phyloP scores from a whole-genome alignment of 257 asterid species.

The Lycium ferocissimum region DNA sequence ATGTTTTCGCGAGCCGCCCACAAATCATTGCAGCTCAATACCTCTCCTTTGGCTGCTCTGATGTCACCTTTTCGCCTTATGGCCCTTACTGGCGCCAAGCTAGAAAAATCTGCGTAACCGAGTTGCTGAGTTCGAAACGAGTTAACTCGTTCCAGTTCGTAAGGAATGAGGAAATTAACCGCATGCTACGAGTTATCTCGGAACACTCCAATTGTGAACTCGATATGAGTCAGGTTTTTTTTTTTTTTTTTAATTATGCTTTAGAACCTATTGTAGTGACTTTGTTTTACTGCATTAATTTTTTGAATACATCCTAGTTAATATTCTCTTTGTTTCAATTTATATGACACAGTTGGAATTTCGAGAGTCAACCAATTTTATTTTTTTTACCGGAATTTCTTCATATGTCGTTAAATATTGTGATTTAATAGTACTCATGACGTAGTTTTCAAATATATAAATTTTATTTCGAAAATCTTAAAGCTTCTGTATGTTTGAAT shows the following conservation, averaged over 20 bases:
- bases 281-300: too few species aligned
- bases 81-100: slow-evolving; percentile 56
- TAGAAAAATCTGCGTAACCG: slow-evolving; percentile 47
- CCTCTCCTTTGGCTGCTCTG: slow-evolving; percentile 50
- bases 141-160: slow-evolving; percentile 43
- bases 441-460: too few species aligned
- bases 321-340: too few species aligned
- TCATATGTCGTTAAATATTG: too few species aligned
- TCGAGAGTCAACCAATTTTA: too few species aligned
- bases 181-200: slow-evolving; percentile 31
- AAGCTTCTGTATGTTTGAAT: too few species aligned
- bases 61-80: slow-evolving; percentile 47
- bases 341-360: too few species aligned
- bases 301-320: too few species aligned
- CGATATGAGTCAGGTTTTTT: slow-evolving; percentile 40
- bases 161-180: slow-evolving; percentile 43
- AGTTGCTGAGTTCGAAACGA: slow-evolving; percentile 42
- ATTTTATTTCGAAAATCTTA: too few species aligned
- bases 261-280: too few species aligned
- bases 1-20: slow-evolving; percentile 43
- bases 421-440: too few species aligned
- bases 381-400: too few species aligned
- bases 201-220: slow-evolving; percentile 22
- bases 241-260: background rate
- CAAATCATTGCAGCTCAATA: slow-evolving; percentile 45